Conservation (phyloP, 2,329 filamentous ascomycete species). For the Colletotrichum sp. region DNA sequence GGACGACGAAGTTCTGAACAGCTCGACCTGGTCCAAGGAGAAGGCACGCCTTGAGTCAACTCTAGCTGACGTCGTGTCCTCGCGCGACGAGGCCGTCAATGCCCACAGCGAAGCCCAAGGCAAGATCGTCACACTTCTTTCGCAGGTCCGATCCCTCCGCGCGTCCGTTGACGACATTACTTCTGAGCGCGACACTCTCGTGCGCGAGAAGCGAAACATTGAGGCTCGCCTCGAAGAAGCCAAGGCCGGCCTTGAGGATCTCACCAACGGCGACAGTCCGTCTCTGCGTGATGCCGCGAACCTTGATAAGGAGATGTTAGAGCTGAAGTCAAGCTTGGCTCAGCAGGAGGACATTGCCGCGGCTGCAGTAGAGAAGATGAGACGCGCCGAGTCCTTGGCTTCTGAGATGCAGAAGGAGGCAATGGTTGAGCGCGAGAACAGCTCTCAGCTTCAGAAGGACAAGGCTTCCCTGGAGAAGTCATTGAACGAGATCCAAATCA, state of each 20-base stretch:
- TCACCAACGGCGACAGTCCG: constrained; percentile 83
- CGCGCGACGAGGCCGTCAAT: constrained; percentile 90
- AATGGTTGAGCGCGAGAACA: constrained; percentile 81
- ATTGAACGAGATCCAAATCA: constrained; percentile 87
- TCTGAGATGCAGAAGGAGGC: constrained; percentile 95
- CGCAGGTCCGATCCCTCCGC: constrained; percentile 85
- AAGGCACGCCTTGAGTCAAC: constrained; percentile 91
- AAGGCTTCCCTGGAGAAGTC: constrained; percentile 90
- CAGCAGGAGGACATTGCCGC: constrained; percentile 93
- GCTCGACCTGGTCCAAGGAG: constrained; percentile 97
- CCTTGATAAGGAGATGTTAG: constrained; percentile 86
- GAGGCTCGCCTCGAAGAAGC: constrained; percentile 87
- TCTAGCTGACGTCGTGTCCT: constrained; percentile 84
- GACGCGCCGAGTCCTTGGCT: constrained; percentile 84
- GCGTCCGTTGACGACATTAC: constrained; percentile 85
- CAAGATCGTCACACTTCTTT: constrained; percentile 88
- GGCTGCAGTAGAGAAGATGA: constrained; percentile 96
- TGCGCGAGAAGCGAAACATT: constrained; percentile 88
- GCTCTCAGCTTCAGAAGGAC: constrained; percentile 83
- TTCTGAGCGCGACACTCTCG: constrained; percentile 81
- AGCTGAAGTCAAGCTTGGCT: constrained; percentile 86
- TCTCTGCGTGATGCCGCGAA: constrained; percentile 88
- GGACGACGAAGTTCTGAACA: constrained; percentile 98
- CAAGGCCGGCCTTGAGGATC: constrained; percentile 85
- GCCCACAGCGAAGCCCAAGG: constrained; percentile 95